Evolutionary conservation across 2,329 filamentous ascomycete genomes (phyloP).

Genomic region (Pyricularia pennisetigena): DNA sequence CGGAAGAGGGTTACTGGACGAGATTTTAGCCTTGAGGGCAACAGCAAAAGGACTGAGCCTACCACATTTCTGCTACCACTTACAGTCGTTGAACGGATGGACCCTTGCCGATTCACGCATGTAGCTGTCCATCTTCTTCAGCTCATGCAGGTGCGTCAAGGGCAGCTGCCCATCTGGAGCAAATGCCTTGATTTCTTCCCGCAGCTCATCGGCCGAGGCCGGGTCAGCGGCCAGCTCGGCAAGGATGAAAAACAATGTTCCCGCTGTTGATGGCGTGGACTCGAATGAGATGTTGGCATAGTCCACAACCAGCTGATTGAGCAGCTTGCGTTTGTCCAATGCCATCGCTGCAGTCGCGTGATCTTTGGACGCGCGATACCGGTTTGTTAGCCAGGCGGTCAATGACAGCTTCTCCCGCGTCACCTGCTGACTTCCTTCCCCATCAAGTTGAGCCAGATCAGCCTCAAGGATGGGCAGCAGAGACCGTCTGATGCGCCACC

Average conservation of each 20-base stretch:
- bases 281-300: background rate
- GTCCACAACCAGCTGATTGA: background rate
- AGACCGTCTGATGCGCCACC: background rate
- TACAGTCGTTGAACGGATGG: background rate
- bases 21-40: too few relatives aligned
- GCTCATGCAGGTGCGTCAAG: background rate
- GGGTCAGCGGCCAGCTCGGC: background rate
- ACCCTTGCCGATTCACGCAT: background rate
- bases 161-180: background rate
- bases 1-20: background rate
- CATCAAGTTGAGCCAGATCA: background rate
- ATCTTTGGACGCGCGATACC: background rate
- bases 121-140: background rate
- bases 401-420: background rate
- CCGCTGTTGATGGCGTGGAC: background rate
- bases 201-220: background rate
- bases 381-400: background rate
- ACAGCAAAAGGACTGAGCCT: too few relatives aligned
- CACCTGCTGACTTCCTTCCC: background rate
- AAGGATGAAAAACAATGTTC: background rate
- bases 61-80: too few relatives aligned
- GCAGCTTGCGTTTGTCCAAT: background rate
- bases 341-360: background rate
- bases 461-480: background rate
- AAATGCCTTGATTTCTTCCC: background rate